Percentiles rank a stretch among this genome's conserved stretches.
Evolutionary conservation across 2,329 filamentous ascomycete species (phyloP).

Genomic region (Claviceps monticola): DNA sequence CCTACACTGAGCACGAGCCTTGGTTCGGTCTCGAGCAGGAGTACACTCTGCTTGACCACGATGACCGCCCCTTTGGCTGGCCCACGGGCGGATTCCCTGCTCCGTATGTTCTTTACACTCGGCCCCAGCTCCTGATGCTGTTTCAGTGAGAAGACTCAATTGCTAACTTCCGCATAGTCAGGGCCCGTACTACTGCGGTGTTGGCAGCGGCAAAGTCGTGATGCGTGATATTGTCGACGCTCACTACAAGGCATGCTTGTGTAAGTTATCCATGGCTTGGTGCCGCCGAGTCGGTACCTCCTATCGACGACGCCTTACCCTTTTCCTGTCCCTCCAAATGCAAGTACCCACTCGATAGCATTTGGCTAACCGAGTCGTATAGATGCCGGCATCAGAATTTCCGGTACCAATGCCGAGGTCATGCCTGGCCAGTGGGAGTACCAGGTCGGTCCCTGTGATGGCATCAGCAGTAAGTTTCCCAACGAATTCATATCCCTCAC

Average conservation of each 20-base stretch:
- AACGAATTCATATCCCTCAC: too few species aligned
- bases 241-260: slow-evolving; percentile 53
- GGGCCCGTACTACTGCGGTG: slow-evolving; percentile 58
- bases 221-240: slow-evolving; percentile 92
- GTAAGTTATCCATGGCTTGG: slow-evolving; percentile 11
- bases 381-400: slow-evolving; percentile 78
- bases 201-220: slow-evolving; percentile 91
- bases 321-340: not conserved
- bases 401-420: slow-evolving; percentile 97
- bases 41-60: slow-evolving; percentile 66
- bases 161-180: slow-evolving; percentile 14
- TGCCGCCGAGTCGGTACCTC: too few species aligned
- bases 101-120: slow-evolving; percentile 29
- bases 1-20: slow-evolving; percentile 66
- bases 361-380: not conserved
- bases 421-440: slow-evolving; percentile 87
- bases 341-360: not conserved
- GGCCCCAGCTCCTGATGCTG: not conserved
- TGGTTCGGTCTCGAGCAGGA: slow-evolving; percentile 99
- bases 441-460: slow-evolving; percentile 82
- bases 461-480: slow-evolving; percentile 58
- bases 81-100: slow-evolving; percentile 66
- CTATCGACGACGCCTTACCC: not conserved
- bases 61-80: slow-evolving; percentile 76
- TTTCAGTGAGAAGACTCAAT: not conserved